Evolutionary conservation across 2,329 filamentous ascomycete genomes (phyloP), one percentile per base, ranked within the genome.

Genomic region (Exophiala calicioides): DNA sequence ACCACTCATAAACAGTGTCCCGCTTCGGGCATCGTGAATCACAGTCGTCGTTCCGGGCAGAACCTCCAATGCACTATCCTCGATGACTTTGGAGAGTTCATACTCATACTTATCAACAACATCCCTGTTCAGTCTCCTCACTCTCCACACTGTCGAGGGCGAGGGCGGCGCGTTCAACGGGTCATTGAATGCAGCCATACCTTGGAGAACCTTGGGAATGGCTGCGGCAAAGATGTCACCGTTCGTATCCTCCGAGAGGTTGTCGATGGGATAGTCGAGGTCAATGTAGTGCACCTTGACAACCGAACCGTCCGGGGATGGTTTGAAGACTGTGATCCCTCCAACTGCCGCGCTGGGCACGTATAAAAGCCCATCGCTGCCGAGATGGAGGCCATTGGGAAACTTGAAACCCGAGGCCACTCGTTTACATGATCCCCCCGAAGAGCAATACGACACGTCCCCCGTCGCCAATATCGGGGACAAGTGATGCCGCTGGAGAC

Each of bases 191-290:
- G 44, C 47, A 20, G 56, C 37, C 6, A 56, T 3, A 15, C 61
- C 53, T 16, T 55, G 52, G 4, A 59, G 31, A 1, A 44, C 4
- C 31, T 65, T 58, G 0, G 68, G 65, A 32, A 70, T 47, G 3
- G 55, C 60, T 3, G 65, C 65, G 2, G 56, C 65, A 44, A 61
- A 61, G 26, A 70, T 59, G 24, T 67, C 61, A 1, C 67, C 66
- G 16, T 66, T 59, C 3, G 47, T 50, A 44, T 70, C 67, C n/a
- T 68, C 47, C 1, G 61, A 62, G 6, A 69, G 42, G 29, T 69
- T 69, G 44, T 69, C 67, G 3, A 68, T 45, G 0, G 64, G 62
- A 18, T 62, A 54, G 10, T 59, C 55, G 5, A 60, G 43, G 27
- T 60, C 35, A 33, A 70, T 61, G 1, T 52, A 55, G 24, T 48